Base-by-base conservation (phyloP, 306 rosid species). In the Aeschynomene evenia region DNA sequence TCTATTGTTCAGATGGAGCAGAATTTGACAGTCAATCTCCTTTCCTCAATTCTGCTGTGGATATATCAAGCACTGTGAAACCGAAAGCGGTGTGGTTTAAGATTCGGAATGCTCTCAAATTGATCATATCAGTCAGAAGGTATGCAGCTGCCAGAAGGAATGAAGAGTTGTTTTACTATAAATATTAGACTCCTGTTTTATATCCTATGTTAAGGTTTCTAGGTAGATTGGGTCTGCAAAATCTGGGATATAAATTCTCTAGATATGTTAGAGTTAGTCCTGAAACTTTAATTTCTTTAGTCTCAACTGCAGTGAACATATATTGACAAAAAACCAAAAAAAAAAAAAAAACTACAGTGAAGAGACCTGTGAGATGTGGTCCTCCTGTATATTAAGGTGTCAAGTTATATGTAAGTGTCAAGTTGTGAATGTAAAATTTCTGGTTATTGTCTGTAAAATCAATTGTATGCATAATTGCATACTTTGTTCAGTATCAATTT, bases 11-110 rank as follows among this genome's bases (percentile, higher is more conserved):
- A 52, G 58, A 28, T 15, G 80, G 45, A 58, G 79, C 66, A 16
- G 86, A 81, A 53, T 11, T 8, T 61, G 67, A 52, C 18, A 29
- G 42, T 5, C 49, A 9, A 50, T 46, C 61, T 34, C 2, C 67
- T 36, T 57, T 70, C 42, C 55, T 51, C 0, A 50, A 42, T 43
- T 64, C 60, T 29, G 8, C 1, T 34, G 31, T 14, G 20, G 58
- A 60, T 39, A 75, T 71, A 33, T 40, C 81, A 20, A 64, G 50
- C 66, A 77, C 10, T 19, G 78, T 59, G 63, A 85, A 84, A 57
- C 65, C 79, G 12, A 89, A 74, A 80, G 91, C 80, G 29, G 66
- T 69, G 50, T 80, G 88, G 88, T 76, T 69, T 31, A 86, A 72
- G 79, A 63, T 86, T 58, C 64, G 42, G 10, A 77, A 65, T 22